Evolutionary conservation across 352 stramenopile genomes (phyloP), one percentile per base, ranked within the genome.

Genomic region (Phytopythium boreale): DNA sequence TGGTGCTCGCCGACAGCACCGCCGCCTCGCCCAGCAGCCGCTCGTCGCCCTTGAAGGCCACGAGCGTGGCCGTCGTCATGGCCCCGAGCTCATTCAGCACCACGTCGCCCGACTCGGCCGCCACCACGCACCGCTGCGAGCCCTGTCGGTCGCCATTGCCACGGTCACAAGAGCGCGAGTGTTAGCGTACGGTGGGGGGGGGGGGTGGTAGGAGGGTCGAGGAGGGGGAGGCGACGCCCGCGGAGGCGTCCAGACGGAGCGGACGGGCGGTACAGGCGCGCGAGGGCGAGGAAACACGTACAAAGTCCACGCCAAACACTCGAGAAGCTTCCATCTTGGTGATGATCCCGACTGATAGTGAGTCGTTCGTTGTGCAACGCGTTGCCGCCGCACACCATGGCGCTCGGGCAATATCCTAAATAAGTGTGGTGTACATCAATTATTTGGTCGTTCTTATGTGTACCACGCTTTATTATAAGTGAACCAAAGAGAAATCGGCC

Each of bases 41-140:
- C 73, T 96, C 87, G 56, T 92, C 77, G 56, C 82, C 80, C 60
- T 93, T 96, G 62, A 97, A 97, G n/a, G 87, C 86, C 61, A 97
- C 85, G 22, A 96, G 71, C 37, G 84, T 92, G 31, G 88, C 86
- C 4, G 86, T 94, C 36, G 87, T 95, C 81, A 96, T 93, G 50
- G 76, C 80, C 43, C 90, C 90, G 11, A 97, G 83, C 70, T 96
- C 88, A 59, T 96, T 96, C 39, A 95, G 82, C 69, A 96, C 82
- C 34, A 96, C 87, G 43, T 95, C 89, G 55, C 87, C 87, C 2
- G 72, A 78, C 66, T 67, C 77, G 56, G 80, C 77, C 29, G 87
- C 84, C 14, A 93, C 76, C 7, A 95, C 87, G 57, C 79, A 95
- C 63, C 83, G 87, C 72, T 89, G 81, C 27, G 87, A 88, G 57